Evolutionary conservation across 495 filamentous ascomycete species (phyloP), one percentile per base, ranked within the genome.

Genomic region (Tuber borchii): DNA sequence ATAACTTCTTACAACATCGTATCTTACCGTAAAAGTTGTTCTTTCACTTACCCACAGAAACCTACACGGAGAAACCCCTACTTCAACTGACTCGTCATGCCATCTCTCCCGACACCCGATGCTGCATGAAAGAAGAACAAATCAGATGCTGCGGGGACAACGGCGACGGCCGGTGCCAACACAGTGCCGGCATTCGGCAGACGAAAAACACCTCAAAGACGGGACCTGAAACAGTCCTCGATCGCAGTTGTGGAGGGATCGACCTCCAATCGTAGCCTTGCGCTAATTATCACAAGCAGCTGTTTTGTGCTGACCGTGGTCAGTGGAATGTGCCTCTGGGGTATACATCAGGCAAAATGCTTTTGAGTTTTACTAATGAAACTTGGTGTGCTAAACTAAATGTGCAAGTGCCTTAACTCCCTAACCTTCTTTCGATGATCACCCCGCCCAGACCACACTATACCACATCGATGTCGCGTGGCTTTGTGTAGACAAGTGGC

Each of bases 201-300:
- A 65, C 26, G 26, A 34, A 65, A 65, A 65, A 65, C 56, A 65
- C 56, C 56, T 65, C 56, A 65, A 65, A 65, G 56, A 31, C 26
- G 26, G 56, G 26, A 17, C 14, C 56, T 65, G 56, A 65, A 65
- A 65, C 56, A 34, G 14, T 26, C 12, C 31, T 34, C 56, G 26
- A 65, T 65, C 26, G 56, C 26, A 65, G n/a, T 65, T 65, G 14
- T 65, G 56, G 56, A 34, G 5, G 4, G 56, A 65, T 65, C 56
- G 56, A 65, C 56, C 56, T 34, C 56, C 56, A 34, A 34, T 5
- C 0, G 14, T 3, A 65, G 56, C 56, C 26, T 65, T 65, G 56
- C 56, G 26, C 56, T 65, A 65, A 34, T 34, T 34, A 65, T 31
- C 31, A 65, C 31, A 34, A 65, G 56, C 26, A 34, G 26, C 34